Percentiles rank a stretch among this genome's conserved stretches.
Evolutionary conservation across 208 protist species (phyloP).

Genomic region (Leishmania gerbilli): DNA sequence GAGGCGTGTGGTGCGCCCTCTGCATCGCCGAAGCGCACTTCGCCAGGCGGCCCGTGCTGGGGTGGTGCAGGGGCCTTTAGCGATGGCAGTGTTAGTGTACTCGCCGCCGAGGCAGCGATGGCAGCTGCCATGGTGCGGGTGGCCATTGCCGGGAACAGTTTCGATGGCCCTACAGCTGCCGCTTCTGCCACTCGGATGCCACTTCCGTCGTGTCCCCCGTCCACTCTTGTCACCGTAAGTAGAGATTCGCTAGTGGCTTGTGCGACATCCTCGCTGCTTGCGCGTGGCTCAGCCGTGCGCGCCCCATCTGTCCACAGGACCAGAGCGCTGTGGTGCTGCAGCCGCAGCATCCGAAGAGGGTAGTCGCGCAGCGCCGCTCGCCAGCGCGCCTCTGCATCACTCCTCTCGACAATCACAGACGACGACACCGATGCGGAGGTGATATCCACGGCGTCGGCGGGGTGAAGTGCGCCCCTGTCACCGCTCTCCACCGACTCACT

Average conservation of each 20-base stretch:
- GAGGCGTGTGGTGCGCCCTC: background rate
- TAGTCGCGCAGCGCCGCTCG: slow-evolving; percentile 12
- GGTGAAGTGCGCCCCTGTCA: background rate
- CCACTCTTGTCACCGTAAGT: background rate
- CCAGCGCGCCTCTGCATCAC: slow-evolving; percentile 12
- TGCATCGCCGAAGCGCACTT: background rate
- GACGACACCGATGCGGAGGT: background rate
- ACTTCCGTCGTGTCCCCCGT: background rate
- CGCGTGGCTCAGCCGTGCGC: background rate
- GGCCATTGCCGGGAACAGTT: slow-evolving; percentile 14
- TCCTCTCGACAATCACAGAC: slow-evolving; percentile 4
- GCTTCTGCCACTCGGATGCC: background rate
- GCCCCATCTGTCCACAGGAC: slow-evolving; percentile 7
- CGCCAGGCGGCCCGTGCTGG: background rate
- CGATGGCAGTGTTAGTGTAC: background rate
- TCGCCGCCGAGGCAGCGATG: slow-evolving; percentile 9
- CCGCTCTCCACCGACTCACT: background rate
- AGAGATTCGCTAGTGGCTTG: background rate
- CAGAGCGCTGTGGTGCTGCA: slow-evolving; percentile 15
- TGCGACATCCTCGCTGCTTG: background rate
- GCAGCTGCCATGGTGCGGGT: slow-evolving; percentile 8
- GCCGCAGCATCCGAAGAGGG: slow-evolving; percentile 8
- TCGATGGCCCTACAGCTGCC: slow-evolving; percentile 1
- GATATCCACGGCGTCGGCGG: background rate
- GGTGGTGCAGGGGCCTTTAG: background rate